A percentile compares a stretch with the other conserved stretches of the same genome.
Evolutionary conservation across 148 eudicot genomes (phyloP).

Genomic region (Chenopodium berlandieri): DNA sequence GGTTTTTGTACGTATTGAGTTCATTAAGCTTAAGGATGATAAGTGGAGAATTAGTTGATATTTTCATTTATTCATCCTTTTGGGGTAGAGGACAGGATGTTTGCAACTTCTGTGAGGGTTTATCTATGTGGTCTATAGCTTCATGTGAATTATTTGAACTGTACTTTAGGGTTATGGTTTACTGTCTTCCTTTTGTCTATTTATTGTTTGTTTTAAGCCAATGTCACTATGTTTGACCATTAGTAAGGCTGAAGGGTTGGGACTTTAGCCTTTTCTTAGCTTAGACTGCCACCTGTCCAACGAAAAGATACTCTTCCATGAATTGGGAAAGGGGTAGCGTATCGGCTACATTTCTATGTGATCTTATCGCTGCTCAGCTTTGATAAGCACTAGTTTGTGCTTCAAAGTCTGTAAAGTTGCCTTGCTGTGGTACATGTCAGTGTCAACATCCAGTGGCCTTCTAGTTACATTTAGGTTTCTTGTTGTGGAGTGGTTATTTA

Average conservation of each 20-base stretch:
- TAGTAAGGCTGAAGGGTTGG: background rate
- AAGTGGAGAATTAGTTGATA: background rate
- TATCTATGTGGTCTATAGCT: background rate
- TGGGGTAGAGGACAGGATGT: background rate
- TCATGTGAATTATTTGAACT: background rate
- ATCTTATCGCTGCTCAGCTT: background rate
- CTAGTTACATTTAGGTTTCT: constrained; percentile 8
- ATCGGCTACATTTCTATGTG: background rate
- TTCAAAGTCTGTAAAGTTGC: constrained; percentile 7
- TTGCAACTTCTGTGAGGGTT: background rate
- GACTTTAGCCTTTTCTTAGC: background rate
- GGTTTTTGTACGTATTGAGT: background rate
- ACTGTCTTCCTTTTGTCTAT: background rate
- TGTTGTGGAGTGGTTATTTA: constrained; percentile 32
- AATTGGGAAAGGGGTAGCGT: background rate
- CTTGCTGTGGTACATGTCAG: constrained; percentile 3
- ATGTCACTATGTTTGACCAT: background rate
- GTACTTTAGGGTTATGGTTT: background rate
- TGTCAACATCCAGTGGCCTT: constrained; percentile 11
- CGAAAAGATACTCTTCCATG: background rate
- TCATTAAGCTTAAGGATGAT: background rate
- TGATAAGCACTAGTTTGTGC: constrained; percentile 12
- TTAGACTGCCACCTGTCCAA: background rate
- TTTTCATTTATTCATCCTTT: background rate
- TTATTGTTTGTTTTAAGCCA: background rate